Conservation (phyloP, 192 early-diverging fungal species). For the Obelidium mucronatum region DNA sequence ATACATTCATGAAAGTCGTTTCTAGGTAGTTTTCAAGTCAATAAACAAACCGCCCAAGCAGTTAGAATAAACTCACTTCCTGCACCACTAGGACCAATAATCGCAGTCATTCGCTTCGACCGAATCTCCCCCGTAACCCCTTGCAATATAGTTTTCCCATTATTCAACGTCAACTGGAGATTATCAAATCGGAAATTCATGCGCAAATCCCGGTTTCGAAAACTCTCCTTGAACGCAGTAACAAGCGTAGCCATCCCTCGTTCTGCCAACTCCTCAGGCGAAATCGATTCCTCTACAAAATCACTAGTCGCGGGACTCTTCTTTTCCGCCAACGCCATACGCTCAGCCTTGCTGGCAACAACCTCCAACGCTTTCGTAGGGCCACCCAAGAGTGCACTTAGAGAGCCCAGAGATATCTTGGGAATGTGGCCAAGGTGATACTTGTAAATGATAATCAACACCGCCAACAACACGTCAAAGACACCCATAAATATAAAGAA, state of each 20-base stretch:
- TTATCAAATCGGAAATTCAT: constrained; percentile 53
- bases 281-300: neutral
- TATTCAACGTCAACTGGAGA: constrained; percentile 45
- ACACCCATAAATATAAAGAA: constrained; percentile 35
- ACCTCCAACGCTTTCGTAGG: constrained; percentile 10
- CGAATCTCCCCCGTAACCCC: constrained; percentile 75
- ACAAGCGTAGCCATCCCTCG: constrained; percentile 29
- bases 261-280: constrained; percentile 31
- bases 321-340: neutral
- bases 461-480: constrained; percentile 27
- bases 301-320: neutral
- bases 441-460: constrained; percentile 43
- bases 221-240: constrained; percentile 30
- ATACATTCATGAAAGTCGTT: constrained; percentile 59
- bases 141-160: constrained; percentile 68
- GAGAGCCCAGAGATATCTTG: neutral
- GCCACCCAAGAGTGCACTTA: neutral
- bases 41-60: too few relatives aligned
- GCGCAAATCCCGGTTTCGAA: constrained; percentile 33
- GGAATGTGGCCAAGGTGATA: constrained; percentile 19
- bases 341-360: neutral
- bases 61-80: constrained; percentile 54
- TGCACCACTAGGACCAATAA: constrained; percentile 93
- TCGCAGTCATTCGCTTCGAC: constrained; percentile 79
- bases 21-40: constrained; percentile 14